Conservation (phyloP, 2,329 filamentous ascomycete species). For the Thelonectria rubi region DNA sequence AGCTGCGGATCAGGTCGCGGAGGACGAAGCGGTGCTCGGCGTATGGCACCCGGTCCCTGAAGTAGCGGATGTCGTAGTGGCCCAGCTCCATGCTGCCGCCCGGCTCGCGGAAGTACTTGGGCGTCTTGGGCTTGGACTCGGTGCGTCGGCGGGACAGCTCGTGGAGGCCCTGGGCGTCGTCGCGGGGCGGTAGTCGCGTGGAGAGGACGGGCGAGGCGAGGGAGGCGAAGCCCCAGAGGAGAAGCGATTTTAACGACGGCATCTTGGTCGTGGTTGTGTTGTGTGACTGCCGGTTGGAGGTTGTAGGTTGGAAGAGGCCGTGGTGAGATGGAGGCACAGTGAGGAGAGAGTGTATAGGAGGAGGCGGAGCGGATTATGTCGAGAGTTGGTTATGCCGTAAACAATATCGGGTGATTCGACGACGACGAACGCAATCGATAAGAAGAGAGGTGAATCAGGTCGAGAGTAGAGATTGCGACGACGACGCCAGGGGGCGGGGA, state of each 20-base stretch:
- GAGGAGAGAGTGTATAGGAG: not conserved
- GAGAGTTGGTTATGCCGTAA: not conserved
- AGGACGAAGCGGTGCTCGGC: constrained; percentile 72
- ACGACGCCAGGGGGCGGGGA: not conserved
- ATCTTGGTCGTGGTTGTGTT: constrained; percentile 15
- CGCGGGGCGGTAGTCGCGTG: constrained; percentile 24
- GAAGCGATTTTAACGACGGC: constrained; percentile 37
- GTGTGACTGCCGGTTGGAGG: not conserved
- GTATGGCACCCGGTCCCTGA: constrained; percentile 69
- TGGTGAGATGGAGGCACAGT: not conserved
- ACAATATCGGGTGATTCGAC: not conserved
- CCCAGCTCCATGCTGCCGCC: constrained; percentile 67
- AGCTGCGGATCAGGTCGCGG: constrained; percentile 76
- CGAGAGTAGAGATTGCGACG: not conserved
- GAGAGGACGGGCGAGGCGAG: constrained; percentile 34
- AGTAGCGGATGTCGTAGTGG: constrained; percentile 81
- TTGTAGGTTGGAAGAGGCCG: not conserved
- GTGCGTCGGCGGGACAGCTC: constrained; percentile 14
- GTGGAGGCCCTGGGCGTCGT: constrained; percentile 5
- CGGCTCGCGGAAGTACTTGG: constrained; percentile 74
- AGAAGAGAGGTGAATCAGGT: not conserved
- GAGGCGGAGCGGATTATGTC: not conserved
- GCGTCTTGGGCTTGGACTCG: constrained; percentile 30
- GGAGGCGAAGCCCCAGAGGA: constrained; percentile 40
- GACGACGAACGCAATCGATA: not conserved